Conservation (phyloP, 1,284 basidiomycete species). For the Amylostereum areolatum region DNA sequence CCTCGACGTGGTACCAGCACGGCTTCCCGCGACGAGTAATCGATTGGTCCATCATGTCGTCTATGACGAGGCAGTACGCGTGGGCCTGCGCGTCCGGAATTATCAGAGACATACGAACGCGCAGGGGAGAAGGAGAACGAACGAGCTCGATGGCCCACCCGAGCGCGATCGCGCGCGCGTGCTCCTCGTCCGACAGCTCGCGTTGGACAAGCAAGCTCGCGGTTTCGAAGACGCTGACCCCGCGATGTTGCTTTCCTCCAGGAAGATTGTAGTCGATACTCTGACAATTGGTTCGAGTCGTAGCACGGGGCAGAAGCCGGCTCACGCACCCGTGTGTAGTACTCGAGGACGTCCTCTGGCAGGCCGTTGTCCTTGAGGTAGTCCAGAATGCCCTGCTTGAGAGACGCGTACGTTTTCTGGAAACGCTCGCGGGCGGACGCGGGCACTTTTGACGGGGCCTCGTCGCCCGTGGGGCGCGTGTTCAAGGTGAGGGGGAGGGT, state of each 20-base stretch:
- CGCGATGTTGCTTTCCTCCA: slow-evolving; percentile 95
- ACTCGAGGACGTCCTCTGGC: slow-evolving; percentile 75
- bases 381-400: slow-evolving; percentile 55
- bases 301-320: not conserved
- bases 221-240: slow-evolving; percentile 92
- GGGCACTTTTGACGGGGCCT: no score
- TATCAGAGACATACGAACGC: not conserved
- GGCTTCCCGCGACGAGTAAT: slow-evolving; percentile 95
- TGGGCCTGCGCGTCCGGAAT: slow-evolving; percentile 71
- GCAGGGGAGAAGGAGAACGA: slow-evolving; percentile 25
- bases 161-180: slow-evolving; percentile 83
- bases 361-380: slow-evolving; percentile 66
- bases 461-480: no score
- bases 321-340: slow-evolving; percentile 66
- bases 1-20: slow-evolving; percentile 85
- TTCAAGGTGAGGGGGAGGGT: no score
- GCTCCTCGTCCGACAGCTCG: slow-evolving; percentile 73
- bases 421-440: slow-evolving; percentile 47
- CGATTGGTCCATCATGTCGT: slow-evolving; percentile 96
- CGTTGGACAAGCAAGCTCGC: slow-evolving; percentile 82
- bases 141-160: slow-evolving; percentile 97
- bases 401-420: slow-evolving; percentile 41
- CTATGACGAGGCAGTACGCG: slow-evolving; percentile 96
- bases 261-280: slow-evolving; percentile 93
- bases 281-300: no score